Evolutionary conservation across 2,329 filamentous ascomycete species (phyloP).

Genomic region (Pseudogymnoascus sp.): DNA sequence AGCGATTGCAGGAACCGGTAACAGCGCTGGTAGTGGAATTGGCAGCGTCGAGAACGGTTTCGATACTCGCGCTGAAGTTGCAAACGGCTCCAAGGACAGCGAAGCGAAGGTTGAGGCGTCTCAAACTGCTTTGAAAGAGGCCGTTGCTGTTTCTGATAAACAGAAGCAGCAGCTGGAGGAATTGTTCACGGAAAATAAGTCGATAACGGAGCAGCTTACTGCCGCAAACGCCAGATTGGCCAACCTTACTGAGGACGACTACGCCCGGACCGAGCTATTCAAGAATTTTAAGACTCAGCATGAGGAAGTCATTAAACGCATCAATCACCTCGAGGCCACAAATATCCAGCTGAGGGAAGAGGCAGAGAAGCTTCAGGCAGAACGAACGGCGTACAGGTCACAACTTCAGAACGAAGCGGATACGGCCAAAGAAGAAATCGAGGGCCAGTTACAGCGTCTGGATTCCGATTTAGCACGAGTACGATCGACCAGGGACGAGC

Average conservation of each 20-base stretch:
- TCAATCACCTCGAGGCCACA: constrained; percentile 84
- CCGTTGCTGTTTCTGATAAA: constrained; percentile 66
- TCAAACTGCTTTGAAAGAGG: constrained; percentile 69
- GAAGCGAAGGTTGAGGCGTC: constrained; percentile 55
- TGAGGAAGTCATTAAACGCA: constrained; percentile 83
- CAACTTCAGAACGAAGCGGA: constrained; percentile 78
- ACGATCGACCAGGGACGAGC: constrained; percentile 74
- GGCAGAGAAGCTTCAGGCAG: constrained; percentile 74
- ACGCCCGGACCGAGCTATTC: constrained; percentile 85
- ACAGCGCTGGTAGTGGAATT: constrained; percentile 29
- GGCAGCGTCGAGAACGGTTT: constrained; percentile 39
- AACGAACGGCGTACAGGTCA: constrained; percentile 72
- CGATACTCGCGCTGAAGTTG: constrained; percentile 40
- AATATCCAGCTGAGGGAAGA: constrained; percentile 82
- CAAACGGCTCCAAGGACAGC: constrained; percentile 49
- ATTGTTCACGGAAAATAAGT: constrained; percentile 68
- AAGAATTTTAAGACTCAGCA: constrained; percentile 84
- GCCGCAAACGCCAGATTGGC: constrained; percentile 60
- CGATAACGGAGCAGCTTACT: constrained; percentile 70
- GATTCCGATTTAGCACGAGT: constrained; percentile 84
- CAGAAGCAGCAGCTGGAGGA: constrained; percentile 83
- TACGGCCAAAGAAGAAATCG: constrained; percentile 63
- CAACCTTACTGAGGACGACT: constrained; percentile 82
- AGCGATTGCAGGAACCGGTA: constrained; percentile 60
- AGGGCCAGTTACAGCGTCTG: constrained; percentile 70